These are phyloP conservation scores for Zalaria obscura DNA, from an alignment of 2,329 filamentous ascomycete genomes.

Conservation along the genomic window DNA sequence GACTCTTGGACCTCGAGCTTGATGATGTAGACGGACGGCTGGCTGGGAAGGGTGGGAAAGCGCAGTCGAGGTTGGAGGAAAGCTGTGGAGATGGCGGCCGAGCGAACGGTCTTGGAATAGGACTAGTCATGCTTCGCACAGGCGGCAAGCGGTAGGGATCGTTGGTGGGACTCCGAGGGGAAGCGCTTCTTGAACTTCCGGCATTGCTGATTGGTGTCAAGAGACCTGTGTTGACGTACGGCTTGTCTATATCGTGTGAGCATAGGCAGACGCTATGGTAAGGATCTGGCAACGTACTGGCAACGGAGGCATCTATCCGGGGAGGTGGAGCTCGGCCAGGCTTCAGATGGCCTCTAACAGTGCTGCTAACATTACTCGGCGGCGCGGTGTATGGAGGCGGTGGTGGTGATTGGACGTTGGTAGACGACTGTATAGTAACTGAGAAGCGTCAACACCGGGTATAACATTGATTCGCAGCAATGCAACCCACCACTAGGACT, in stretches of 20 bases:
- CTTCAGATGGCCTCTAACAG: slow-evolving; percentile 12
- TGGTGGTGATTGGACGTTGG: too few relatives aligned
- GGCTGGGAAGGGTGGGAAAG: slow-evolving; percentile 39
- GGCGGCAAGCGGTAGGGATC: slow-evolving; percentile 25
- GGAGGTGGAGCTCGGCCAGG: slow-evolving; percentile 29
- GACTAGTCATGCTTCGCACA: slow-evolving; percentile 15
- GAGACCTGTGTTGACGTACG: slow-evolving; percentile 1
- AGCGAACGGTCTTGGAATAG: slow-evolving; percentile 16
- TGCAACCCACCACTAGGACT: not conserved
- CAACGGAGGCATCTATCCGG: slow-evolving; percentile 35
- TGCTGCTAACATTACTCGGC: not conserved
- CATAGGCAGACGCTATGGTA: not conserved
- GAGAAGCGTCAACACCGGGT: too few relatives aligned
- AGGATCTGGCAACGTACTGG: slow-evolving; percentile 29
- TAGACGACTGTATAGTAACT: too few relatives aligned
- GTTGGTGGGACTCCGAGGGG: slow-evolving; percentile 6
- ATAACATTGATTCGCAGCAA: too few relatives aligned
- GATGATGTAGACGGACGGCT: slow-evolving; percentile 12
- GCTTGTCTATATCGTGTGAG: slow-evolving; percentile 4
- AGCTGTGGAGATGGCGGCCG: slow-evolving; percentile 29
- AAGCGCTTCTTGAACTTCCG: slow-evolving; percentile 21
- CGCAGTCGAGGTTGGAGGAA: slow-evolving; percentile 31
- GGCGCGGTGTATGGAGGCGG: too few relatives aligned
- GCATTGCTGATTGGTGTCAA: slow-evolving; percentile 11
- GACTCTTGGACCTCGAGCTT: slow-evolving; percentile 11